Evolutionary conservation across 768 basidiomycete genomes (phyloP).

Genomic region (Mycena metata): DNA sequence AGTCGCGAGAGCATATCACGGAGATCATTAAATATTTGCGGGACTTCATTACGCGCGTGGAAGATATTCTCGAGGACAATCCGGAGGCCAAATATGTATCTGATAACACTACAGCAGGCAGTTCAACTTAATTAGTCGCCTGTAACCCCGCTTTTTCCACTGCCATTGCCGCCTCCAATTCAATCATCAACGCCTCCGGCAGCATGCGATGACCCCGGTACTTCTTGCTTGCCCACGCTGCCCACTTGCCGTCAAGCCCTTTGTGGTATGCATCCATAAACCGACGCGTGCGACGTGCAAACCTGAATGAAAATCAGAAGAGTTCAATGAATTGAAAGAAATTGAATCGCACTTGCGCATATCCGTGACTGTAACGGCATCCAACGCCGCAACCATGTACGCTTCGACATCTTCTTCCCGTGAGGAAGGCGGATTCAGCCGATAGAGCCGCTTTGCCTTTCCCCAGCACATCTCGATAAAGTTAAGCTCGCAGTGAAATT

Average conservation of each 20-base stretch:
- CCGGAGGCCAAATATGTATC: no score
- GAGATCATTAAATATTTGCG: no score
- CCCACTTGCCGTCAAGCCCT: slow-evolving; percentile 7
- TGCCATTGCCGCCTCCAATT: slow-evolving; percentile 1
- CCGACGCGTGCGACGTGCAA: neutral
- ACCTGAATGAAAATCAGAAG: neutral
- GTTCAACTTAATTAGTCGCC: neutral
- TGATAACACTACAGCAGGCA: no score
- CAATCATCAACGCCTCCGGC: slow-evolving; percentile 1
- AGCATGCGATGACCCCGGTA: neutral
- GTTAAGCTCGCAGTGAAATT: slow-evolving; percentile 34
- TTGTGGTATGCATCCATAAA: slow-evolving; percentile 5
- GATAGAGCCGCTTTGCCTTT: slow-evolving; percentile 41
- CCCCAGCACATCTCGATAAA: slow-evolving; percentile 50
- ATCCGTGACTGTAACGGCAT: neutral
- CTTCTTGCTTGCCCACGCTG: neutral
- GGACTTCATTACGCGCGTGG: no score
- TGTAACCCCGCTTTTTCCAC: neutral
- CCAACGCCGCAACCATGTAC: neutral
- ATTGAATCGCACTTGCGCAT: neutral
- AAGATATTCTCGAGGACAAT: no score
- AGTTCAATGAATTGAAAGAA: neutral
- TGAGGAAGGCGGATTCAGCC: no score
- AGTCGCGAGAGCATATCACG: no score
- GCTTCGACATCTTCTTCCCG: neutral